These are phyloP conservation scores for Candida ulmi DNA, from an alignment of 805 yeast genomes.

Conservation along the genomic window DNA sequence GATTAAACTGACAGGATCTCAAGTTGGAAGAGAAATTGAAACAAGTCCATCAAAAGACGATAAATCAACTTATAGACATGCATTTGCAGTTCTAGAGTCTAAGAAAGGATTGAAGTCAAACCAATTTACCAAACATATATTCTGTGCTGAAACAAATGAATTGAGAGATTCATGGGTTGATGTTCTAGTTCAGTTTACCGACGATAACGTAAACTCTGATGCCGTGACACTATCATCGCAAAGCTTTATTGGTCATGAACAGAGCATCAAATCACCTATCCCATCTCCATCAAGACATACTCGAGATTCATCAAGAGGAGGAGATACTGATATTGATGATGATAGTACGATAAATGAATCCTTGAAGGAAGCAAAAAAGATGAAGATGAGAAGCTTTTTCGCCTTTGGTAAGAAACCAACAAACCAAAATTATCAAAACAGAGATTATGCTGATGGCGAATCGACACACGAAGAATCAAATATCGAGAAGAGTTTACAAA, in stretches of 20 bases:
- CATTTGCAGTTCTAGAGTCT: slow-evolving; percentile 49
- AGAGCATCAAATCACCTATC: not conserved
- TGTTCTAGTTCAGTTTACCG: slow-evolving; percentile 30
- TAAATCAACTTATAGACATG: slow-evolving; percentile 43
- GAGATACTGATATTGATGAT: not conserved
- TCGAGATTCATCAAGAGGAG: not conserved
- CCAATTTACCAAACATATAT: slow-evolving; percentile 46
- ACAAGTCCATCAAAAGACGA: slow-evolving; percentile 19
- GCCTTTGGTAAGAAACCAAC: slow-evolving; percentile 40
- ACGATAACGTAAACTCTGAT: slow-evolving; percentile 9
- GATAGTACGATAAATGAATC: not conserved
- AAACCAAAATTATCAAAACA: slow-evolving; percentile 21
- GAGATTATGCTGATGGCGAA: slow-evolving; percentile 9
- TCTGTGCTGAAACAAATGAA: slow-evolving; percentile 74
- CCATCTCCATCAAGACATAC: slow-evolving; percentile 1
- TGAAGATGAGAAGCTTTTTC: slow-evolving; percentile 54
- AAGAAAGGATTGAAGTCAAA: slow-evolving; percentile 24
- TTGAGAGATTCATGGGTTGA: slow-evolving; percentile 75
- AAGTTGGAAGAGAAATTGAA: slow-evolving; percentile 47
- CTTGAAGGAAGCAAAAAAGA: slow-evolving; percentile 36
- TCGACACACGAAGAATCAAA: slow-evolving; percentile 8
- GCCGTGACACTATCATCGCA: slow-evolving; percentile 1
- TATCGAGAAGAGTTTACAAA: slow-evolving; percentile 26
- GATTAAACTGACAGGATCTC: slow-evolving; percentile 43
- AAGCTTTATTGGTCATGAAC: not conserved